Evolutionary conservation across 139 green algal species (phyloP).

Genomic region (Chlorella sp.): DNA sequence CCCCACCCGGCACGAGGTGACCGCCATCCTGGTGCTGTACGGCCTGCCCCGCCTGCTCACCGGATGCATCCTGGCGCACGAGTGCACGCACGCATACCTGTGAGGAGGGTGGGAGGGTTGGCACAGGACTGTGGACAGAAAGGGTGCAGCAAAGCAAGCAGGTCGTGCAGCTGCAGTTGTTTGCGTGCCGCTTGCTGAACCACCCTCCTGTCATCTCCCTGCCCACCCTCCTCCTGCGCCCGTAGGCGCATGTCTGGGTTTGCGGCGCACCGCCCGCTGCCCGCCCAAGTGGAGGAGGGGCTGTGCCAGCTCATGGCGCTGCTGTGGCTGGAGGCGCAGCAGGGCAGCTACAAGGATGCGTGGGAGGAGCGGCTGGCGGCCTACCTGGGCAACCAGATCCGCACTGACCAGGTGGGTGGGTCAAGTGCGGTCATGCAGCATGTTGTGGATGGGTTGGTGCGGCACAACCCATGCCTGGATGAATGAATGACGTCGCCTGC

Average conservation of each 20-base stretch:
- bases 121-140: no score
- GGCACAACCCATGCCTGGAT: no score
- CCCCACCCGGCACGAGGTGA: constrained; percentile 59
- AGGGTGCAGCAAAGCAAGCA: no score
- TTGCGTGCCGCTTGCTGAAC: no score
- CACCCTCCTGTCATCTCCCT: no score
- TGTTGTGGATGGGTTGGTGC: no score
- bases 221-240: no score
- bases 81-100: constrained; percentile 93
- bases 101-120: no score
- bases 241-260: no score
- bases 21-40: constrained; percentile 82
- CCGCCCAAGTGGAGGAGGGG: constrained; percentile 85
- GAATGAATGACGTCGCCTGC: no score
- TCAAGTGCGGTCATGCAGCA: no score
- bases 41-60: constrained; percentile 88
- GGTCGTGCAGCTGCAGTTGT: no score
- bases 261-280: constrained; percentile 36
- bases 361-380: constrained; percentile 68
- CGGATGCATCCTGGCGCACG: constrained; percentile 88
- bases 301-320: constrained; percentile 93
- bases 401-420: constrained; percentile 56
- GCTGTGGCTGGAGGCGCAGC: constrained; percentile 86
- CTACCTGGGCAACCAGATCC: constrained; percentile 86
- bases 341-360: background rate